Conservation (phyloP, 768 basidiomycete species). For the Lactarius tabidus region DNA sequence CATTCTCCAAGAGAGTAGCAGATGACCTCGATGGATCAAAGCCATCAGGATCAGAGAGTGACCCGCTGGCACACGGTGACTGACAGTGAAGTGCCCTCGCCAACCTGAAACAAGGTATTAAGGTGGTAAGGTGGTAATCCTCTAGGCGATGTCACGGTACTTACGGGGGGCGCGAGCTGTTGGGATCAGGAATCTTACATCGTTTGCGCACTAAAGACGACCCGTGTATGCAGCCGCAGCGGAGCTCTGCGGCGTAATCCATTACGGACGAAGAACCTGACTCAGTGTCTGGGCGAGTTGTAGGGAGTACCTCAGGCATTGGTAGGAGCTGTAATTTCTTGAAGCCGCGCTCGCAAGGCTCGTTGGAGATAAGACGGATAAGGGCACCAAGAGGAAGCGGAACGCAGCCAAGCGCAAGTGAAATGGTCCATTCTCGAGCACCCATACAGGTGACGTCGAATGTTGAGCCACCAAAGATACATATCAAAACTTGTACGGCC, state of each 20-base stretch:
- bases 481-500: slow-evolving; percentile 79
- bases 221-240: slow-evolving; percentile 80
- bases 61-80: slow-evolving; percentile 47
- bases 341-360: slow-evolving; percentile 64
- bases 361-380: slow-evolving; percentile 77
- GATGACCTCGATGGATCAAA: slow-evolving; percentile 79
- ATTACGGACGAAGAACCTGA: slow-evolving; percentile 77
- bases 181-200: slow-evolving; percentile 46
- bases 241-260: slow-evolving; percentile 56
- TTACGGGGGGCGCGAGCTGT: slow-evolving; percentile 42
- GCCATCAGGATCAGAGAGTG: slow-evolving; percentile 67
- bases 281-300: slow-evolving; percentile 49
- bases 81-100: slow-evolving; percentile 70
- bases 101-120: slow-evolving; percentile 46
- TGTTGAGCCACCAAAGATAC: slow-evolving; percentile 85
- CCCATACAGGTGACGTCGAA: slow-evolving; percentile 81
- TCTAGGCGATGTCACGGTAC: slow-evolving; percentile 32
- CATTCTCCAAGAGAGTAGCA: slow-evolving; percentile 80
- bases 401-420: slow-evolving; percentile 78
- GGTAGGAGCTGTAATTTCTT: slow-evolving; percentile 57
- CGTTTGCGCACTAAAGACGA: slow-evolving; percentile 83
- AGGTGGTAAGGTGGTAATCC: slow-evolving; percentile 18
- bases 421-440: slow-evolving; percentile 91
- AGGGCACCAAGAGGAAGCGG: slow-evolving; percentile 85
- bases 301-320: slow-evolving; percentile 63